Conservation (phyloP, 2,329 filamentous ascomycete species). For the Drechslerella stenobrocha region DNA sequence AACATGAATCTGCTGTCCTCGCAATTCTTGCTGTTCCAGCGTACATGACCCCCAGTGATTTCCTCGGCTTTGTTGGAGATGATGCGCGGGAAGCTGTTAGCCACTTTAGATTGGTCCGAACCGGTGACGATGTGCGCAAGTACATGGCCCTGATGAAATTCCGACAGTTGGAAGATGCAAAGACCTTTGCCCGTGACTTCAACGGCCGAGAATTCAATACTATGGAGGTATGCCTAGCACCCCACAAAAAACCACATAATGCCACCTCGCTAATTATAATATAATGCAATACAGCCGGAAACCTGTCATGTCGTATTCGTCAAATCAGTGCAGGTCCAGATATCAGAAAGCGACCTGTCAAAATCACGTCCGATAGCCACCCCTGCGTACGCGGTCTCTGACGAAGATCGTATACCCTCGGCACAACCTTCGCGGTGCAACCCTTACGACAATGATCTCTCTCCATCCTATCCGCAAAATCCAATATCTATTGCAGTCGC, state of each 20-base stretch:
- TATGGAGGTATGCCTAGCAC: conserved; percentile 69
- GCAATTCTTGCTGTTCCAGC: conserved; percentile 94
- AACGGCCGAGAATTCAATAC: conserved; percentile 92
- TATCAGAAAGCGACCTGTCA: conserved; percentile 63
- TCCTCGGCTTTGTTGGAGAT: conserved; percentile 88
- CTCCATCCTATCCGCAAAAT: conserved; percentile 53
- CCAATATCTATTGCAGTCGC: conserved; percentile 42
- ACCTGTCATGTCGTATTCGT: conserved; percentile 95
- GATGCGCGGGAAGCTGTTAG: conserved; percentile 82
- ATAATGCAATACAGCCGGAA: conserved; percentile 67
- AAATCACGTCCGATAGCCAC: conserved; percentile 61
- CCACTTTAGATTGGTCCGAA: conserved; percentile 93
- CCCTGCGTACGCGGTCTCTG: conserved; percentile 40
- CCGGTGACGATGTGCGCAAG: conserved; percentile 74
- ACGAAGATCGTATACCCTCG: background rate
- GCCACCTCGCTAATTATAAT: conserved; percentile 27
- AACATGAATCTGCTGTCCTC: conserved; percentile 69
- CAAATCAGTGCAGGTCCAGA: conserved; percentile 58
- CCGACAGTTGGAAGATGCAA: conserved; percentile 71
- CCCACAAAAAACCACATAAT: background rate
- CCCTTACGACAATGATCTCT: conserved; percentile 53
- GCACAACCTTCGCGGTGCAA: conserved; percentile 50
- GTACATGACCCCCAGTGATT: conserved; percentile 87
- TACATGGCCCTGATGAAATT: conserved; percentile 98
- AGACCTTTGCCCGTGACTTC: conserved; percentile 79